Base-by-base conservation (phyloP, 306 rosid species). In the Casuarina equisetifolia region DNA sequence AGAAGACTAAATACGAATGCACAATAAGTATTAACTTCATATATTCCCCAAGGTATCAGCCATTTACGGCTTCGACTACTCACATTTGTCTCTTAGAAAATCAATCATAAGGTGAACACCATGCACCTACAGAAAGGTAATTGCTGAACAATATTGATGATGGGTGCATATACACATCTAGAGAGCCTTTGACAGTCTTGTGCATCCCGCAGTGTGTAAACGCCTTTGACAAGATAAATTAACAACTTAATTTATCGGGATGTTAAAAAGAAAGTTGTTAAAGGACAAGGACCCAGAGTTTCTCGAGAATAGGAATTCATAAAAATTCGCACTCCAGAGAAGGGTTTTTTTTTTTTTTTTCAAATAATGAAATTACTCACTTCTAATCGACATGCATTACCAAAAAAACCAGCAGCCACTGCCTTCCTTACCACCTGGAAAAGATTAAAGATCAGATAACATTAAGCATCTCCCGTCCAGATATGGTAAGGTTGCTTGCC, bases 121-220 rank as follows among this genome's bases (percentile, higher is more conserved):
- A n/a, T 54, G 36, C 20, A 79, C 92, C 62, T 70, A 92, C 98
- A n/a, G n/a, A n/a, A n/a, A n/a, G n/a, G n/a, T n/a, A n/a, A n/a
- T n/a, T n/a, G n/a, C 97, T 89, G 93, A 94, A 92, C 80, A 92
- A 83, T 81, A 94, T 97, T 50, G 95, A 92, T 9, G 95, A 94
- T 8, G 98, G 98, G 80, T 94, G 98, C 63, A 94, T 88, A 76
- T 88, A 89, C 74, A 92, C 97, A 83, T 89, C 98, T 83, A 90
- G 90, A 51, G 92, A 92, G 68, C 97, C 93, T 89, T 95, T 86
- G 46, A 90, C 51, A 12, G 95, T 94, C 91, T 89, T 94, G 78
- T 94, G 92, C 88, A 81, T 87, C 73, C 98, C 97, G 70, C 79
- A 85, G 74, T 89, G 96, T 68, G 97, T 88, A 86, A 84, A 90